Evolutionary conservation across 768 basidiomycete genomes (phyloP).

Genomic region (Serpula lacrymans): DNA sequence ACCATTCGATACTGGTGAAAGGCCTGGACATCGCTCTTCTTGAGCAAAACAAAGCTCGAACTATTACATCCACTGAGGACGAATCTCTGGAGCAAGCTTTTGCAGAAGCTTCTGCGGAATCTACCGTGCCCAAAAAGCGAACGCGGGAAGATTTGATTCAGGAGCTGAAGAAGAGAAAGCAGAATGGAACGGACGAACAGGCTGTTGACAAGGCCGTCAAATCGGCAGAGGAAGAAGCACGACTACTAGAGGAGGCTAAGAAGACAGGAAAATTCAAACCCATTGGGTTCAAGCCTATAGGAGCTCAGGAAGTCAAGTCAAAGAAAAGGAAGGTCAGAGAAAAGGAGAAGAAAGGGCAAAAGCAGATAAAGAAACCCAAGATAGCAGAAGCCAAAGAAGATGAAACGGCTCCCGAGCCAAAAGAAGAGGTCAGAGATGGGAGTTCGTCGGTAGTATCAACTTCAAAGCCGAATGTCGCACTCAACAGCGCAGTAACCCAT

Average conservation of each 20-base stretch:
- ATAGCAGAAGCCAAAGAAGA: conserved; percentile 61
- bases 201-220: conserved; percentile 7
- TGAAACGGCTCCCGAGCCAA: conserved; percentile 25
- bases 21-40: conserved; percentile 86
- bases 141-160: conserved; percentile 75
- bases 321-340: conserved; percentile 40
- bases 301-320: conserved; percentile 32
- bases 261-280: conserved; percentile 44
- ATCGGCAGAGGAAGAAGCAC: conserved; percentile 13
- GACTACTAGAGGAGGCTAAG: conserved; percentile 34
- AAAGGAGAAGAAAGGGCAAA: conserved; percentile 46
- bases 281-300: conserved; percentile 67
- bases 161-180: conserved; percentile 66
- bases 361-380: conserved; percentile 35
- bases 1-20: conserved; percentile 85
- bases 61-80: conserved; percentile 54
- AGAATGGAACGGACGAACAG: conserved; percentile 22
- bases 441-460: conserved; percentile 3
- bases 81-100: conserved; percentile 82
- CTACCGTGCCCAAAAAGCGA: conserved; percentile 49
- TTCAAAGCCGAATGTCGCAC: too few relatives aligned
- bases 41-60: conserved; percentile 77
- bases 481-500: conserved; percentile 18
- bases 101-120: conserved; percentile 36
- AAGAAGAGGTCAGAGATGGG: background rate